Conservation (phyloP, 192 early-diverging fungal species). For the Podila epicladia region DNA sequence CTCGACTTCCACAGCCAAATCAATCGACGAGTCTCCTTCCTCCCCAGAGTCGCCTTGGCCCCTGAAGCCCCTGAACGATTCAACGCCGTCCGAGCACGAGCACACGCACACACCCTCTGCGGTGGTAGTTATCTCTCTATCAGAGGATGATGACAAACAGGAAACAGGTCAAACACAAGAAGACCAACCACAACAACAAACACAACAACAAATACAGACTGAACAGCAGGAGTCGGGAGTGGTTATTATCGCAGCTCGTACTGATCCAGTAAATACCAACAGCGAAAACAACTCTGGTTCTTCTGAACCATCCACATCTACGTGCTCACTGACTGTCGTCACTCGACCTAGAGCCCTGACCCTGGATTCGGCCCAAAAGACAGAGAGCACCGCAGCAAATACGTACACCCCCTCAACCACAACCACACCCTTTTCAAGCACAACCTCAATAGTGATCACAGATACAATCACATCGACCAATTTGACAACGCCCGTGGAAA, state of each 20-base stretch:
- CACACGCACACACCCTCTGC: neutral
- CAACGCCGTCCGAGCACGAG: slow-evolving; percentile 3
- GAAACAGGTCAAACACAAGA: neutral
- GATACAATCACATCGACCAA: neutral
- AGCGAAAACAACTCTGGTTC: neutral
- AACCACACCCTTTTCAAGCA: slow-evolving; percentile 6
- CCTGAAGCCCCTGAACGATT: neutral
- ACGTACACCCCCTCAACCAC: neutral
- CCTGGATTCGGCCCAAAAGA: slow-evolving; percentile 18
- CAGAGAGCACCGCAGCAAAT: slow-evolving; percentile 6
- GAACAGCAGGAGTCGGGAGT: neutral
- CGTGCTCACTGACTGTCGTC: slow-evolving; percentile 27
- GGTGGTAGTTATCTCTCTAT: neutral
- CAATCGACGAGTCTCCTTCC: slow-evolving; percentile 1
- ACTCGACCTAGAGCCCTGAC: slow-evolving; percentile 28
- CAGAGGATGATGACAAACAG: neutral
- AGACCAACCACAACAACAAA: slow-evolving; percentile 3
- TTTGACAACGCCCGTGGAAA: neutral
- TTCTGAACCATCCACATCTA: neutral
- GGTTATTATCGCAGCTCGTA: neutral
- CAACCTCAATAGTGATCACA: neutral
- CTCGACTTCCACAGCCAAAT: neutral
- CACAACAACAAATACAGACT: neutral
- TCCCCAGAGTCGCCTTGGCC: slow-evolving; percentile 5
- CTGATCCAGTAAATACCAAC: neutral